Base-by-base conservation (phyloP, 2,329 filamentous ascomycete genomes). In the Colletotrichum endophyticum region DNA sequence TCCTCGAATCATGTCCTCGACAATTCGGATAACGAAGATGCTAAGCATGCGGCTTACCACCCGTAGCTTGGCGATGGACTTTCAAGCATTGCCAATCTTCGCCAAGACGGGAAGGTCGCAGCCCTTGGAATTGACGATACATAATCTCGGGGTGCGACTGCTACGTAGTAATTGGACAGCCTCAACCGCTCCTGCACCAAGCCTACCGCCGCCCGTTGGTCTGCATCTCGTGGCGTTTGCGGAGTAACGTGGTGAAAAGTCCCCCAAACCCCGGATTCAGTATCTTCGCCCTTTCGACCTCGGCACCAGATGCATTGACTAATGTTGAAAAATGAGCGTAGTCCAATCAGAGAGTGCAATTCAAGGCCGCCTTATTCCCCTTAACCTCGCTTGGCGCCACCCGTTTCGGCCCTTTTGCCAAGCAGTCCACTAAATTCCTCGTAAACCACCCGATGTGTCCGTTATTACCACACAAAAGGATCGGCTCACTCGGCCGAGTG, bases 381-480 rank as follows among this genome's bases (percentile, higher is more conserved):
- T 69, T 66, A 44, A 73, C 64, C 73, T 66, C 66, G 73, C 70
- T 69, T 66, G 73, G 70, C 70, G 73, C 70, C 73, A 76, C 73
- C 70, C 59, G 70, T 73, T 70, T 76, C 73, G 73, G 73, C 28
- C 73, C 73, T 73, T 76, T 76, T 73, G 73, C 73, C 73, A 70
- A 69, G 70, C 36, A 32, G 16, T 15, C 73, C 73, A 66, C 73
- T 49, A 19, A 57, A 59, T 19, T 59, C 9, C 39, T 61, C 64
- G 70, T 69, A 34, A 53, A 59, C 63, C 64, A 59, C 28, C 73
- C 73, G 73, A 73, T 53, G 34, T 27, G 34, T 66, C 64, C 73
- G 57, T 73, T 59, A 61, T 67, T 57, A 61, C 49, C n/a, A 25
- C 66, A 59, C 12, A 53, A 66, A 70, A 73, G 64, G 39, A 73